Evolutionary conservation across 1,284 basidiomycete species (phyloP), one percentile per base, ranked within the genome.

Genomic region (Apiotrichum porosum): DNA sequence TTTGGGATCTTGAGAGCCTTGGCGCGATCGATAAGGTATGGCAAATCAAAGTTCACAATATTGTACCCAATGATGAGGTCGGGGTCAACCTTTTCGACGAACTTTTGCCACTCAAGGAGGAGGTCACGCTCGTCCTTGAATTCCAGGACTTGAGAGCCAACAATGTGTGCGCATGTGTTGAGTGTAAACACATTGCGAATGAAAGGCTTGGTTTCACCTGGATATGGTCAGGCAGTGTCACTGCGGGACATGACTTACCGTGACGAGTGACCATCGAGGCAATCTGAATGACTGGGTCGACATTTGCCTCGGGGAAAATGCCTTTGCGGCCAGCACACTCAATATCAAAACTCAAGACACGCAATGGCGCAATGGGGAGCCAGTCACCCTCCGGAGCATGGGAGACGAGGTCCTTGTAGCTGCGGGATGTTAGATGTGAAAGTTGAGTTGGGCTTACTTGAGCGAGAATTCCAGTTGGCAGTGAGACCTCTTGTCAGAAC

Each of bases 241-340:
- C 12, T 28, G 8, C 18, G 26, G n/a, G 9, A 12, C 9, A 14
- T 6, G 9, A 56, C 74, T 28, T 48, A 88, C 91, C 91, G 80
- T 97, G 93, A 3, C 85, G 79, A 24, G 91, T 95, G 1, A 97
- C 92, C 92, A 97, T 95, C 66, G 90, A 93, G 1, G 92, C 92
- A 49, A 97, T 95, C 63, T 97, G 92, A 61, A 97, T 97, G 49
- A 97, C 89, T 3, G 92, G 92, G 68, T 97, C 92, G 21, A 80
- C 72, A 14, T 84, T 76, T 3, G 92, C 79, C 66, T 97, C 93
- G 0, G 92, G 92, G 65, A 97, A 97, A 57, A 95, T 86, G 37
- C 92, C 92, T 64, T 95, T 95, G 18, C 93, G 79, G 22, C 92
- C 92, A 0, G 92, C 93, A 73, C 92, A 97, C 72, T 97, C 92